Evolutionary conservation across 1,139 yeast genomes (phyloP).

Genomic region (Lizanozyma gosingica): DNA sequence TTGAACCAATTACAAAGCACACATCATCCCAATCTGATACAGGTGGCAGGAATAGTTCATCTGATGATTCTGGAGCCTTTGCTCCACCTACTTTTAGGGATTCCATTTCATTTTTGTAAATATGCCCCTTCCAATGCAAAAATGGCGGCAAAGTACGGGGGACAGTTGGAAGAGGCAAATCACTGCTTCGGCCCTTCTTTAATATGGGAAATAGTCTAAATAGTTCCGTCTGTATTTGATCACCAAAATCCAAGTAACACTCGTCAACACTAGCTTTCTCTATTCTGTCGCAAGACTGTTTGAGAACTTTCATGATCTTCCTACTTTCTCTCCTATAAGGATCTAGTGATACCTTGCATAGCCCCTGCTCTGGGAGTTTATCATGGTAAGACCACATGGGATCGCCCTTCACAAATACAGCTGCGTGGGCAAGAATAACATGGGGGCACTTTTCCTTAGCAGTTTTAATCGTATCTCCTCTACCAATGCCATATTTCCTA

Average conservation of each 20-base stretch:
- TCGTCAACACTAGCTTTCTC: slow-evolving; percentile 97
- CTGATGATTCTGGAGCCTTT: slow-evolving; percentile 1
- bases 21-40: slow-evolving; percentile 82
- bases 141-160: background rate
- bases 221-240: slow-evolving; percentile 12
- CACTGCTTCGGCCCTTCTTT: slow-evolving; percentile 2
- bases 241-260: slow-evolving; percentile 77
- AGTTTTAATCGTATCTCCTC: slow-evolving; percentile 64
- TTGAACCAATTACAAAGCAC: slow-evolving; percentile 56
- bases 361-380: slow-evolving; percentile 33
- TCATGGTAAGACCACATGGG: slow-evolving; percentile 64
- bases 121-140: slow-evolving; percentile 15
- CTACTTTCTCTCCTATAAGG: slow-evolving; percentile 86
- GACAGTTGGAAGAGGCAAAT: background rate
- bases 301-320: slow-evolving; percentile 60
- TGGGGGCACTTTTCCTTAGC: slow-evolving; percentile 72
- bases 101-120: slow-evolving; percentile 23
- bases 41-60: background rate
- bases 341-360: slow-evolving; percentile 81
- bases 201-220: slow-evolving; percentile 18
- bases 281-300: slow-evolving; percentile 48
- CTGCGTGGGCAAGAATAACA: slow-evolving; percentile 80
- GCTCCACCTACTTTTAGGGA: slow-evolving; percentile 9
- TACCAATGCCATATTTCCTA: slow-evolving; percentile 64
- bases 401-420: slow-evolving; percentile 85